Conservation (phyloP, 768 basidiomycete genomes). For the Boletales sp. region DNA sequence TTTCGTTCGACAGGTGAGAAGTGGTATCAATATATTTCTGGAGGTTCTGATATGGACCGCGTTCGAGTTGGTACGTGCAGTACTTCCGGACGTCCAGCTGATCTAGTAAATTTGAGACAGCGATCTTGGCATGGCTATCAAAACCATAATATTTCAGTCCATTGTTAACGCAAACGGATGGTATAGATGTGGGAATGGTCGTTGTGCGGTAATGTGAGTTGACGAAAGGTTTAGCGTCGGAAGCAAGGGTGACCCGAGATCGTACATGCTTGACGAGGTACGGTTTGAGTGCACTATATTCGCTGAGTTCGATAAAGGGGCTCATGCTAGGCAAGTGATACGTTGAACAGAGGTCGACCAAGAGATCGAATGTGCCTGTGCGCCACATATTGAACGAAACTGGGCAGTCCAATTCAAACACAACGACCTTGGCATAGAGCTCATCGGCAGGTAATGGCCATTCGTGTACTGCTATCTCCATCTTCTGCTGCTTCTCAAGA, state of each 20-base stretch:
- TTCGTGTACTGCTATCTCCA: conserved; percentile 39
- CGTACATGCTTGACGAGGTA: conserved; percentile 14
- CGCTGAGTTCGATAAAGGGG: conserved; percentile 8
- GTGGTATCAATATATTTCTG: conserved; percentile 35
- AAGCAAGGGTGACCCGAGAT: conserved; percentile 20
- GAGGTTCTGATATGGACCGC: conserved; percentile 31
- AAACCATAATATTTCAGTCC: conserved; percentile 30
- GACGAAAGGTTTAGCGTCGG: conserved; percentile 19
- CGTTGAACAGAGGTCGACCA: conserved; percentile 33
- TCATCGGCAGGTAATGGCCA: conserved; percentile 42
- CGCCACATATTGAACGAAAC: conserved; percentile 42
- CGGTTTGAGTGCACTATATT: conserved; percentile 7
- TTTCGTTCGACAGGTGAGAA: conserved; percentile 40
- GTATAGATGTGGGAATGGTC: conserved; percentile 8
- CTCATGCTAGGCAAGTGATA: neutral
- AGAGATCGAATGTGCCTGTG: conserved; percentile 34
- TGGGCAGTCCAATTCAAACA: conserved; percentile 44
- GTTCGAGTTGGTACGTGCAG: conserved; percentile 34
- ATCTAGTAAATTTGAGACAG: conserved; percentile 12
- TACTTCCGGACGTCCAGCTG: conserved; percentile 9
- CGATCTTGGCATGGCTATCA: conserved; percentile 17
- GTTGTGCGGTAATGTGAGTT: conserved; percentile 10
- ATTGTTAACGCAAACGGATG: conserved; percentile 30
- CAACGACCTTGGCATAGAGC: conserved; percentile 21
- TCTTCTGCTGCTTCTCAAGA: conserved; percentile 5